phyloP scores from a whole-genome alignment of 2,329 filamentous ascomycete genomes.

The Hypoxylon sp. region DNA sequence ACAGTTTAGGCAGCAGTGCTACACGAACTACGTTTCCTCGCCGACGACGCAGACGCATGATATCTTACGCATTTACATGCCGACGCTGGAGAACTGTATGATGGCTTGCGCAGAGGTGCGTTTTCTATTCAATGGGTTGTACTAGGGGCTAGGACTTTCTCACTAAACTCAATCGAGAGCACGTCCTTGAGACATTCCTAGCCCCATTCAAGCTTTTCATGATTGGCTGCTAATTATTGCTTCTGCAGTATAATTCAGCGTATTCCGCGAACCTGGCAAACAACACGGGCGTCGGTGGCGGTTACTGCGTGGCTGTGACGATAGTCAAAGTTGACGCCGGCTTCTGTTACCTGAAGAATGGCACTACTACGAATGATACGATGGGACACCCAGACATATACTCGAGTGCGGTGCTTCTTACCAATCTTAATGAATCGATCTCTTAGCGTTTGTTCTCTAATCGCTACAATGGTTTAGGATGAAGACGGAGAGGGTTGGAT shows the following conservation, averaged over 20 bases:
- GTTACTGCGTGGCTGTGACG: constrained; percentile 48
- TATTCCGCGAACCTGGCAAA: constrained; percentile 43
- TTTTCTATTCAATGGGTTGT: not conserved
- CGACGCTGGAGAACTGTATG: constrained; percentile 50
- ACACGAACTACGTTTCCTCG: constrained; percentile 45
- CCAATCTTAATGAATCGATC: constrained; percentile 14
- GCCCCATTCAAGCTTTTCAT: not conserved
- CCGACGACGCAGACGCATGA: constrained; percentile 41
- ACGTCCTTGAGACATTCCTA: not conserved
- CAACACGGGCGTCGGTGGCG: constrained; percentile 46
- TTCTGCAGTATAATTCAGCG: constrained; percentile 44
- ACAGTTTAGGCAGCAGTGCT: constrained; percentile 48
- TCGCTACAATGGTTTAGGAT: not conserved
- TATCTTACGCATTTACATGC: constrained; percentile 47
- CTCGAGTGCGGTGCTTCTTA: constrained; percentile 48
- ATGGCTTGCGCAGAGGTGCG: constrained; percentile 47
- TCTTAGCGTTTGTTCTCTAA: not conserved
- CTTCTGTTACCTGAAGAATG: constrained; percentile 51
- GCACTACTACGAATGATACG: constrained; percentile 47
- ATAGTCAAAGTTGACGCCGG: constrained; percentile 47
- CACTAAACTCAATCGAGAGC: not conserved
- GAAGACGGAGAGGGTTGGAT: not conserved
- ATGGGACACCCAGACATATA: constrained; percentile 43
- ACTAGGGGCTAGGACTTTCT: not conserved
- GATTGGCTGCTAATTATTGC: not conserved